Evolutionary conservation across 2,329 filamentous ascomycete genomes (phyloP).

Genomic region (Pseudonectria foliicola): DNA sequence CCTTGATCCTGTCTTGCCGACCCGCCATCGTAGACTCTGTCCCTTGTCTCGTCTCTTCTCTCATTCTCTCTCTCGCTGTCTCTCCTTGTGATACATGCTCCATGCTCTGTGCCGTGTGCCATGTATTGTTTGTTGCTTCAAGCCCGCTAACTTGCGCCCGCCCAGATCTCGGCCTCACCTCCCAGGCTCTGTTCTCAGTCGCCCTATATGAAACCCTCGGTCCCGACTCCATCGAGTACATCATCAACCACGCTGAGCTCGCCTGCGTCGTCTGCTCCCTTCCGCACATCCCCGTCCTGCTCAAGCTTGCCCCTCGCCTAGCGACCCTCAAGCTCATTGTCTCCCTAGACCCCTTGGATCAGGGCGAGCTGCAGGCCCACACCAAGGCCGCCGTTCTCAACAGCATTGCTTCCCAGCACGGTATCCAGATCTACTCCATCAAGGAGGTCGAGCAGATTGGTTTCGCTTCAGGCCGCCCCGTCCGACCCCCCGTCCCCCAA

Average conservation of each 20-base stretch:
- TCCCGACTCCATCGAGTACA: conserved; percentile 85
- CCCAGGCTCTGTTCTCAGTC: conserved; percentile 81
- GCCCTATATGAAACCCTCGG: conserved; percentile 96
- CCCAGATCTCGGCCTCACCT: conserved; percentile 75
- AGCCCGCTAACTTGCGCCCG: not conserved
- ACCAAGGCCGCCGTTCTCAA: conserved; percentile 77
- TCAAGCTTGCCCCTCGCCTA: conserved; percentile 70
- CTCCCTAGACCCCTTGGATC: conserved; percentile 74
- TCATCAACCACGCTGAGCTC: conserved; percentile 83
- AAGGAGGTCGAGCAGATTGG: conserved; percentile 77
- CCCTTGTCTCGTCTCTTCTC: not conserved
- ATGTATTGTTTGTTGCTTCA: not conserved
- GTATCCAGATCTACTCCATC: conserved; percentile 73
- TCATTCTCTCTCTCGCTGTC: conserved; percentile 7
- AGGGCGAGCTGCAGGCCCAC: conserved; percentile 66
- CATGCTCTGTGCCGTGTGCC: not conserved
- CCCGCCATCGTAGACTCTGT: too few species aligned
- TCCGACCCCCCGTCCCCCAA: conserved; percentile 63
- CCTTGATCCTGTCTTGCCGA: not conserved
- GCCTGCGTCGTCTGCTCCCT: conserved; percentile 70
- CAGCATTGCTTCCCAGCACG: conserved; percentile 64
- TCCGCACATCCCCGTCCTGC: conserved; percentile 70
- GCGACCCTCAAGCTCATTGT: conserved; percentile 83
- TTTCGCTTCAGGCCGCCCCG: conserved; percentile 58
- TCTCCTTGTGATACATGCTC: not conserved